phyloP scores from a whole-genome alignment of 805 yeast species.

The Tetrapisispora namnaoensis region DNA sequence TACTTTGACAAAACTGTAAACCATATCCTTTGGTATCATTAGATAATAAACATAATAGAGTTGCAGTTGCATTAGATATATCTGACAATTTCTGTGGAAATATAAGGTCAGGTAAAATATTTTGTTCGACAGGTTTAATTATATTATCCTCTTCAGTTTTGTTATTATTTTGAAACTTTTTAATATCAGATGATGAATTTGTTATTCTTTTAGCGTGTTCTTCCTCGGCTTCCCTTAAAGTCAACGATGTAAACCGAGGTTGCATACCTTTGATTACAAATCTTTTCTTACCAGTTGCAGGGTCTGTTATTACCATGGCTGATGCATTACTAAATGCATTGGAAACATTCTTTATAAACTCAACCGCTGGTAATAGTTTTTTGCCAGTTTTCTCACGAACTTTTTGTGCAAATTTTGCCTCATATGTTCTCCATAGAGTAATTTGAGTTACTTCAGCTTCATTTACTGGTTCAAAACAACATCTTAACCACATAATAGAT shows the following conservation, averaged over 20 bases:
- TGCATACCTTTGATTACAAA: conserved; percentile 91
- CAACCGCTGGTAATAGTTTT: conserved; percentile 84
- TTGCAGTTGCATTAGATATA: conserved; percentile 25
- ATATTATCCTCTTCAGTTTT: conserved; percentile 1
- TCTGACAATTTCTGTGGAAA: conserved; percentile 26
- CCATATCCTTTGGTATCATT: conserved; percentile 25
- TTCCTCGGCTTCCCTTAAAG: conserved; percentile 35
- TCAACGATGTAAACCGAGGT: conserved; percentile 60
- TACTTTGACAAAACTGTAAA: conserved; percentile 18
- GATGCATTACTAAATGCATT: conserved; percentile 79
- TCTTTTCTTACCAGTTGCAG: conserved; percentile 56
- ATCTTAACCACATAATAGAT: conserved; percentile 90
- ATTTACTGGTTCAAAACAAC: conserved; percentile 71
- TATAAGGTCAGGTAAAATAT: conserved; percentile 17
- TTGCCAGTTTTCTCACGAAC: conserved; percentile 38
- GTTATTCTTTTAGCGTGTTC: conserved; percentile 4
- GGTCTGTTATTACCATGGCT: conserved; percentile 79
- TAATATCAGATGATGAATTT: not conserved
- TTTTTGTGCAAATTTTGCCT: conserved; percentile 65
- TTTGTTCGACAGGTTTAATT: conserved; percentile 19
- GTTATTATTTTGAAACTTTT: not conserved
- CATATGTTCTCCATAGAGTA: conserved; percentile 91
- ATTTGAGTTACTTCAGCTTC: conserved; percentile 90
- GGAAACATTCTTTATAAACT: conserved; percentile 88
- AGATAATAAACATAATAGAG: conserved; percentile 26